A percentile compares a stretch with the other conserved stretches of the same genome.
Evolutionary conservation across 345 rosid species (phyloP).

Genomic region (Melaleuca quinquenervia): DNA sequence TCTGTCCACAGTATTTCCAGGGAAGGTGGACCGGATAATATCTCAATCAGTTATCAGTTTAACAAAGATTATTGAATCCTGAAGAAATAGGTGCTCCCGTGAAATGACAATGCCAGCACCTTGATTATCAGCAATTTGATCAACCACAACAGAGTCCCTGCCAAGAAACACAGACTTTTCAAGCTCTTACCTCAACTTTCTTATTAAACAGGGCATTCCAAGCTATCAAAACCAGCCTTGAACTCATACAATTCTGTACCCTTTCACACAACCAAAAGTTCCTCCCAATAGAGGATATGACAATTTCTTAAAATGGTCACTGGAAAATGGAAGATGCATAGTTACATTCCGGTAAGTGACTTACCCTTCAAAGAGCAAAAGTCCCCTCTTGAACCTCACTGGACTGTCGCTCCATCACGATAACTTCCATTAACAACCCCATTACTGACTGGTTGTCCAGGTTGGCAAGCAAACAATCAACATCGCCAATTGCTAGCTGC

Average conservation of each 20-base stretch:
- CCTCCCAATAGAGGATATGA: conserved; percentile 62
- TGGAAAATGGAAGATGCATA: background rate
- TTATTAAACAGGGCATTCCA: conserved; percentile 58
- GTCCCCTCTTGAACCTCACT: background rate
- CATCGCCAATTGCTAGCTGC: background rate
- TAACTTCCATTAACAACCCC: background rate
- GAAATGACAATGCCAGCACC: conserved; percentile 72
- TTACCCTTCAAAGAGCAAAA: background rate
- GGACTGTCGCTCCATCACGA: background rate
- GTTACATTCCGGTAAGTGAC: background rate
- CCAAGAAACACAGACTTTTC: conserved; percentile 32
- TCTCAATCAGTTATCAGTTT: conserved; percentile 71
- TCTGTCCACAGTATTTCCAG: conserved; percentile 33
- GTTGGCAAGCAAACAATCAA: background rate
- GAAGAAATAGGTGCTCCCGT: conserved; percentile 77
- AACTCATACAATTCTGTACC: conserved; percentile 74
- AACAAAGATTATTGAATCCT: conserved; percentile 72
- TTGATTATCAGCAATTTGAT: conserved; percentile 67
- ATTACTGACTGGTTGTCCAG: background rate
- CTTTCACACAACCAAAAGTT: conserved; percentile 55
- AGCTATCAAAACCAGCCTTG: conserved; percentile 52
- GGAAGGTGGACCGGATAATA: conserved; percentile 61
- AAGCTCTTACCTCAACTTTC: conserved; percentile 26
- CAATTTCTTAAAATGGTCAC: conserved; percentile 6
- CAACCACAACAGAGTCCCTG: conserved; percentile 56